Evolutionary conservation across 140 eudicot species (phyloP), one percentile per base, ranked within the genome.

Genomic region (Flaveria floridana): DNA sequence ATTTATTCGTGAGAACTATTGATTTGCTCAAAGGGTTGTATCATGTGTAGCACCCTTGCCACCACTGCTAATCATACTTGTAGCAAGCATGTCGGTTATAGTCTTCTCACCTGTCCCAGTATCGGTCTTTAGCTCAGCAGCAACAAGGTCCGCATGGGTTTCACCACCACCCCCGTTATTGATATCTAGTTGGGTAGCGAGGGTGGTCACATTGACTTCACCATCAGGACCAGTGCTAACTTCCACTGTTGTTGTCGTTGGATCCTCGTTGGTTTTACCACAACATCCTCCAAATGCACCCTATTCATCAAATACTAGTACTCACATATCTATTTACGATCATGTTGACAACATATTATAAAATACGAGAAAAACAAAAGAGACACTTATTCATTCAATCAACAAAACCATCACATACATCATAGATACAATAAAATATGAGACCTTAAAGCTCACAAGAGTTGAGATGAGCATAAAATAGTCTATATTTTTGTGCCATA

Each of bases 41-140:
- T 19, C 25, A 25, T 67, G 74, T 47, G 76, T 78, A 16, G 11
- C 0, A 39, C 84, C 84, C 5, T 80, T 76, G 25, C 84, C 80
- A 2, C 84, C 84, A 13, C 73, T 74, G n/a, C 68, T 80, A 4
- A 80, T 80, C 84, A 80, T 18, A 30, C 83, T 79, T 53, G 83
- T 65, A 66, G 34, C 79, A 52, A 63, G 78, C n/a, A 70, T 2
- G 65, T 70, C 80, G 2, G 5, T 5, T 0, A 1, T 5, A 34
- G 41, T 34, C 8, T 34, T 34, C 41, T 34, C 66, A 48, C 23
- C 7, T 5, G 59, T 12, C 25, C 62, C 68, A 15, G 20, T 1
- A 25, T 70, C 18, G 1, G 76, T 69, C 9, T 69, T 47, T 47
- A 47, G 52, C 82, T 47, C 16, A 6, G 66, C 15, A 65, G 0